phyloP scores from a whole-genome alignment of 2,329 filamentous ascomycete species.

The Diaporthe sp. region DNA sequence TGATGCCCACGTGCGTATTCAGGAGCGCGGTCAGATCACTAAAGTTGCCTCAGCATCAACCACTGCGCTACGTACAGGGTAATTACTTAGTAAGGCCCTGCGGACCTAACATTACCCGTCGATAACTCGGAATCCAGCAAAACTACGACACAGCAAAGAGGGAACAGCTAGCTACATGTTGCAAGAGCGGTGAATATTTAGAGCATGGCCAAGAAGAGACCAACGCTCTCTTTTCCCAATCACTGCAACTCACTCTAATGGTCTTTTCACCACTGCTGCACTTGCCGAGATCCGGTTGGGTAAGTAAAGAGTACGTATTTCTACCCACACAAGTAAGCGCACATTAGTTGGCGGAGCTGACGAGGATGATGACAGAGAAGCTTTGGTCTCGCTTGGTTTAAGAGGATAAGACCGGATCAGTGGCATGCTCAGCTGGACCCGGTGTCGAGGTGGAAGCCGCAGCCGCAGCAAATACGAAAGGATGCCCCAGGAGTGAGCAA shows the following conservation, averaged over 20 bases:
- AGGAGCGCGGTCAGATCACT: slow-evolving; percentile 13
- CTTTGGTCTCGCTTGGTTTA: background rate
- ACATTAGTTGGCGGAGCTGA: background rate
- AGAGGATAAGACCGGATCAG: background rate
- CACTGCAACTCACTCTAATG: background rate
- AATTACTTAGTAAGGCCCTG: background rate
- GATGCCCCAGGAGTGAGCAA: background rate
- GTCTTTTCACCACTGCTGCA: background rate
- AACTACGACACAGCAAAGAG: background rate
- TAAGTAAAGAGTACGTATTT: background rate
- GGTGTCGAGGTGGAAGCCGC: background rate
- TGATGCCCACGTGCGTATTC: background rate
- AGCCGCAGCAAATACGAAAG: slow-evolving; percentile 4
- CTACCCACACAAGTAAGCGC: background rate
- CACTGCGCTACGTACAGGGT: background rate
- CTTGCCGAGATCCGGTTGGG: too few species aligned
- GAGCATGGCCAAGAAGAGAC: background rate
- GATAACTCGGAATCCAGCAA: slow-evolving; percentile 1
- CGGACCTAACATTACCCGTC: background rate
- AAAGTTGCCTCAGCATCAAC: background rate
- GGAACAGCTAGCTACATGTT: background rate
- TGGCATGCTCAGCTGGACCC: background rate
- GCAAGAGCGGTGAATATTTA: slow-evolving; percentile 18
- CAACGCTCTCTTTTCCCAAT: too few species aligned
- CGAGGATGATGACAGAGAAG: slow-evolving; percentile 1